Base-by-base conservation (phyloP, 176 grass and related monocot species). In the Puccinellia tenuiflora region DNA sequence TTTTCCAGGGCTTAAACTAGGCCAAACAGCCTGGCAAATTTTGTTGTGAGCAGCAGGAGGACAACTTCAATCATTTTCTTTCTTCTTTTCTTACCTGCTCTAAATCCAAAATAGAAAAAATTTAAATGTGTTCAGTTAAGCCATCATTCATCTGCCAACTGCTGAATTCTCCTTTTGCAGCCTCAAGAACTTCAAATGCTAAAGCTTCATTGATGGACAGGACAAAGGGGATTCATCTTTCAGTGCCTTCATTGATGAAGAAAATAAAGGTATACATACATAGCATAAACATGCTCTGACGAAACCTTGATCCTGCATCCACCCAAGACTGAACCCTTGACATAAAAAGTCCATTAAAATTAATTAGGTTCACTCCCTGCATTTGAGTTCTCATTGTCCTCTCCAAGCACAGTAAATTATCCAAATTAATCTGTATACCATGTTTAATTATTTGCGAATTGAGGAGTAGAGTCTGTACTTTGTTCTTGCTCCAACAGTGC, bases 11-110 rank as follows among this genome's bases (percentile, higher is more conserved):
- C 73, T 26, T 46, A 64, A 82, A 82, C 73, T 51, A 57, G 76
- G 46, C 73, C 78, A 90, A 68, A 78, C 88, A 78, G 64, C 25
- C 88, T 79, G 79, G 21, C 79, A 68, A 7, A 56, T 28, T 75
- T 84, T 79, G 46, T 48, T 84, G 59, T 73, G 75, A 72, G 83
- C 43, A 61, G 54, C 54, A 57, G 57, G 7, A 15, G 45, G 1
- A 61, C 68, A 80, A 9, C 50, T 81, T 76, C 50, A 53, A 60
- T 5, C 12, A 29, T 50, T 63, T 28, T 66, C 7, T 48, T 30
- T 42, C 42, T 45, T 45, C 12, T 14, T 25, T 70, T 50, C 53
- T 78, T 33, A 67, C 45, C 13, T 53, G 50, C 67, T 60, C 50
- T 77, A 61, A 61, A 81, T 47, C 47, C 70, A 76, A 9, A 61